Base-by-base conservation (phyloP, 2,329 filamentous ascomycete species). In the Monilinia laxa region DNA sequence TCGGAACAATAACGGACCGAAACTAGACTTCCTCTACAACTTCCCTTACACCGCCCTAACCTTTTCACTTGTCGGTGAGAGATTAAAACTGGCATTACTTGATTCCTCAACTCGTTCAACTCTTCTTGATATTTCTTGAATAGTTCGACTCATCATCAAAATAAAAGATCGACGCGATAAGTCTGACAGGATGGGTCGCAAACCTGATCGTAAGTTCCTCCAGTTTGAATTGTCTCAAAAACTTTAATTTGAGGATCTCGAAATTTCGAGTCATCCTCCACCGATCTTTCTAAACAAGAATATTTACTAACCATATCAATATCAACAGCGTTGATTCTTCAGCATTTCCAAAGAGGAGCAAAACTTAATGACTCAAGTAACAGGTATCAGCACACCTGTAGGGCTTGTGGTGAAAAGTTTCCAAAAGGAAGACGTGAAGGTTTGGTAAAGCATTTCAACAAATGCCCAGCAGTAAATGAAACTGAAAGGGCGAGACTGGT, bases 331-430 rank as follows among this genome's bases (percentile, higher is more conserved):
- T 83, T 96, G 73, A 93, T 97, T 77, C 84, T 91, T 78, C 88
- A 94, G 79, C 95, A 92, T 82, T 97, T 97, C 78, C 87, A 91
- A 77, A 87, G 93, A 72, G 93, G 93, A 12, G 85, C 87, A 51
- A 97, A 97, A 80, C 85, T 97, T 74, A 87, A 90, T 76, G 92
- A 97, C 80, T 90, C 91, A 71, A 95, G 91, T 81, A 97, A 96
- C 78, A 87, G 93, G 67, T 97, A 97, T 76, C 89, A 92, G 73
- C 92, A 97, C 76, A 95, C 91, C 16, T 97, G 93, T 85, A 94
- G 91, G 78, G 84, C 88, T 71, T 96, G 92, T 77, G 92, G 92
- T 71, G 90, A 95, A 79, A 90, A 90, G 78, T 97, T 97, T 70
- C 90, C 92, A 70, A 96, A 96, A 77, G 93, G 93, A 69, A 87